phyloP scores from a whole-genome alignment of 768 basidiomycete species.

The Suillus clintonianus region DNA sequence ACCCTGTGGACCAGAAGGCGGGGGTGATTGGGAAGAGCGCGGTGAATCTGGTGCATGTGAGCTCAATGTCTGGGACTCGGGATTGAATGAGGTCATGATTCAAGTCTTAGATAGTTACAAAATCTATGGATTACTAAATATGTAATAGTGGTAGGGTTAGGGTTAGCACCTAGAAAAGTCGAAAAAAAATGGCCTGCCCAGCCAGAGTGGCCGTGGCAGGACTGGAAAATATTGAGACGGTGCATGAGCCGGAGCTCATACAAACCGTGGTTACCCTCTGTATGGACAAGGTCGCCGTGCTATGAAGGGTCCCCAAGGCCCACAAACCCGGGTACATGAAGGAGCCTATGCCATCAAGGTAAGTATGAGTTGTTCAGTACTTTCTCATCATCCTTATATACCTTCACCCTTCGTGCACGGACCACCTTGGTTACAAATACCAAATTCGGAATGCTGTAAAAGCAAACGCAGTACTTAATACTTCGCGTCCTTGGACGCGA shows the following conservation, averaged over 20 bases:
- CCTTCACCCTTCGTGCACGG: slow-evolving; percentile 17
- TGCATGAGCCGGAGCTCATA: slow-evolving; percentile 47
- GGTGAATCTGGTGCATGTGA: slow-evolving; percentile 49
- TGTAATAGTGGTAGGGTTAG: slow-evolving; percentile 27
- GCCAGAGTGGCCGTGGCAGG: slow-evolving; percentile 43
- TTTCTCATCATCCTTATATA: slow-evolving; percentile 30
- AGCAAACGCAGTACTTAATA: too few relatives aligned
- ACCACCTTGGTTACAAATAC: slow-evolving; percentile 14
- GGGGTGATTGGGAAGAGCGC: slow-evolving; percentile 71
- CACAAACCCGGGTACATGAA: slow-evolving; percentile 52
- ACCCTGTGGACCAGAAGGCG: slow-evolving; percentile 67
- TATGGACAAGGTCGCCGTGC: slow-evolving; percentile 21
- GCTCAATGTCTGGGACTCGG: neutral
- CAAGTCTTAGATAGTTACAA: too few relatives aligned
- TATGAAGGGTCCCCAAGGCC: slow-evolving; percentile 44
- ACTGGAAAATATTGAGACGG: slow-evolving; percentile 49
- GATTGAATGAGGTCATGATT: slow-evolving; percentile 10
- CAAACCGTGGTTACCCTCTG: slow-evolving; percentile 41
- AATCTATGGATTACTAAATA: slow-evolving; percentile 7
- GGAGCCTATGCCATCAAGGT: slow-evolving; percentile 57
- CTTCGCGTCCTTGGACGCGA: neutral
- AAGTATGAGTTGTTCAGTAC: slow-evolving; percentile 45
- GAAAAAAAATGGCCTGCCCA: slow-evolving; percentile 31
- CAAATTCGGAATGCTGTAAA: neutral
- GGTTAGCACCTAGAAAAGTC: slow-evolving; percentile 20